These are phyloP conservation scores for Rehmannia glutinosa DNA, from an alignment of 257 asterid genomes.

Conservation along the genomic window DNA sequence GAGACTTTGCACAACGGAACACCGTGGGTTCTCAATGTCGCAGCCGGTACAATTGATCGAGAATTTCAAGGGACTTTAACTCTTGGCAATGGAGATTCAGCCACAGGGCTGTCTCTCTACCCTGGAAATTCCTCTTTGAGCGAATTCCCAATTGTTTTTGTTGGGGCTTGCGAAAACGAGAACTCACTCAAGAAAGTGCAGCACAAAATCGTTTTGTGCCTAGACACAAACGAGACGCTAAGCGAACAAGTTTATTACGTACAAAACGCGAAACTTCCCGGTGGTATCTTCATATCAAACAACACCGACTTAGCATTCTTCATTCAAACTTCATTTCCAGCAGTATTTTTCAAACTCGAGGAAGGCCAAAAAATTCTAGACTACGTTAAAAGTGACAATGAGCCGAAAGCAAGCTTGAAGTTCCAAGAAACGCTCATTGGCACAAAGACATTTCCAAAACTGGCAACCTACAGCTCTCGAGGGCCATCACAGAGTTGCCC, in stretches of 20 bases:
- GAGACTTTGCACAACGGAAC: slow-evolving; percentile 58
- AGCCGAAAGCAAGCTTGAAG: slow-evolving; percentile 39
- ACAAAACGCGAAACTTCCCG: slow-evolving; percentile 25
- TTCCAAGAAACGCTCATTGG: slow-evolving; percentile 44
- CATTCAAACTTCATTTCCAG: slow-evolving; percentile 37
- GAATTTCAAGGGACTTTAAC: slow-evolving; percentile 37
- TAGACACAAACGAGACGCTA: slow-evolving; percentile 35
- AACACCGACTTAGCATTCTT: slow-evolving; percentile 31
- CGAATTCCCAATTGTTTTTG: slow-evolving; percentile 23
- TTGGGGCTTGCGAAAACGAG: slow-evolving; percentile 23
- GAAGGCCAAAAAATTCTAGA: slow-evolving; percentile 40
- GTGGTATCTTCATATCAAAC: slow-evolving; percentile 55
- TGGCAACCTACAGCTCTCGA: slow-evolving; percentile 68
- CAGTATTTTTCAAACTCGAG: slow-evolving; percentile 34
- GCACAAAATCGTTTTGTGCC: slow-evolving; percentile 41
- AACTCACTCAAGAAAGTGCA: slow-evolving; percentile 20
- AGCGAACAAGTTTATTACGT: slow-evolving; percentile 33
- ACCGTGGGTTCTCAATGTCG: slow-evolving; percentile 78
- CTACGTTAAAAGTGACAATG: slow-evolving; percentile 28
- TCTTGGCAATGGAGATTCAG: slow-evolving; percentile 43
- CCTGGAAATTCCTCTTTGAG: slow-evolving; percentile 39
- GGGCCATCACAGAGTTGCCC: slow-evolving; percentile 82
- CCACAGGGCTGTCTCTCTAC: slow-evolving; percentile 47
- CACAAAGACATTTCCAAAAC: slow-evolving; percentile 50
- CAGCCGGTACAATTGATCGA: slow-evolving; percentile 65